Base-by-base conservation (phyloP, 2,329 filamentous ascomycete species). In the Albophoma yamanashiensis region DNA sequence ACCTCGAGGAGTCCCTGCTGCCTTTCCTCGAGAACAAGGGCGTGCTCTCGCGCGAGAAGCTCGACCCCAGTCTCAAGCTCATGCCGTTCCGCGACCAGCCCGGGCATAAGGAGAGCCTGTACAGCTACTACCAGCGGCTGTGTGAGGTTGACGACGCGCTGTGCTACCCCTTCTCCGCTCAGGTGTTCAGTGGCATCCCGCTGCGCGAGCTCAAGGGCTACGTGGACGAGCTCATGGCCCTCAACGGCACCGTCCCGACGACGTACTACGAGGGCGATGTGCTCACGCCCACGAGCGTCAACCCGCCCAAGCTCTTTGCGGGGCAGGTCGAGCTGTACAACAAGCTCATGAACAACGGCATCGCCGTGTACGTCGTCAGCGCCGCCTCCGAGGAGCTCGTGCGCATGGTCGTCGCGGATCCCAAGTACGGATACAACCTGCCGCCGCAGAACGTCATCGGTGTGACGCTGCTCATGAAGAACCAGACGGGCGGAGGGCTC, bases 201-300 rank as follows among this genome's bases (percentile, higher is more conserved):
- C 70, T 82, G 59, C 71, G 75, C 58, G 73, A 79, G 62, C 72
- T 79, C 42, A 78, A 77, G 67, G 74, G 71, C 61, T 76, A 77
- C 63, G 74, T 78, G 2, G 79, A 79, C 63, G 74, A 79, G 62
- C 71, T 80, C 61, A 76, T 80, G 68, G 71, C 75, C 1, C 70
- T 75, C 60, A 74, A 76, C 66, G 62, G 56, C 34, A 73, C 71
- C 11, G 71, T 78, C 5, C 62, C 69, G 6, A 68, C 69, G n/a
- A 71, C 66, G 6, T 76, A 76, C 63, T 75, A 66, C 53, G 69
- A 73, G 12, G 72, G 63, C 22, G 74, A 70, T 22, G 66, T 67
- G 5, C 60, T 73, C 14, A 69, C 69, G 0, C 22, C 67, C 1
- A 66, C 64, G 2, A 66, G 68, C 1, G 64, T 78, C 40, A 67